Conservation (phyloP, 1,284 basidiomycete species). For the Trametes hirsuta region DNA sequence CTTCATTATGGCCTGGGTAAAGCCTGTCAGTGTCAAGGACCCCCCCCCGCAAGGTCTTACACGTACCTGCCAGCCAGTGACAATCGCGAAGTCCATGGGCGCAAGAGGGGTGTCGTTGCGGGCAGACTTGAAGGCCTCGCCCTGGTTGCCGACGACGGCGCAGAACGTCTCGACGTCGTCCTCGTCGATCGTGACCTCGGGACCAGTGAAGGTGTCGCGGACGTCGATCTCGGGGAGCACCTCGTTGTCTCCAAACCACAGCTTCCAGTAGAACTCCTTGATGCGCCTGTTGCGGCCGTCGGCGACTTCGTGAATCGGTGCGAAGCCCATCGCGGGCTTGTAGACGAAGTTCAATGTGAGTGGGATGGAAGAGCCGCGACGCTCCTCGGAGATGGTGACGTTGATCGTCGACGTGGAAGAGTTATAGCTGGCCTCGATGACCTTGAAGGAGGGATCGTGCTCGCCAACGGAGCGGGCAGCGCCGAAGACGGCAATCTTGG, state of each 20-base stretch:
- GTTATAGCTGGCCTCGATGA: slow-evolving; percentile 76
- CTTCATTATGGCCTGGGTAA: slow-evolving; percentile 87
- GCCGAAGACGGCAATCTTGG: slow-evolving; percentile 71
- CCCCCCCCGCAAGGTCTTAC: neutral
- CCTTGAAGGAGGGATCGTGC: slow-evolving; percentile 82
- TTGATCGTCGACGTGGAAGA: slow-evolving; percentile 62
- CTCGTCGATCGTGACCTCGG: slow-evolving; percentile 80
- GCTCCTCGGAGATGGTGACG: slow-evolving; percentile 86
- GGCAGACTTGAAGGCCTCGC: slow-evolving; percentile 85
- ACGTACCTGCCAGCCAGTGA: slow-evolving; percentile 94
- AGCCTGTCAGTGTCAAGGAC: slow-evolving; percentile 14
- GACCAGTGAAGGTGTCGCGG: slow-evolving; percentile 80
- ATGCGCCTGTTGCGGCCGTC: slow-evolving; percentile 88
- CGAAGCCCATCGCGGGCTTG: slow-evolving; percentile 86
- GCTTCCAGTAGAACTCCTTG: slow-evolving; percentile 96
- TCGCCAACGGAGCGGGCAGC: slow-evolving; percentile 80
- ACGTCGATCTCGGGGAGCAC: slow-evolving; percentile 76
- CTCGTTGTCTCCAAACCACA: slow-evolving; percentile 92
- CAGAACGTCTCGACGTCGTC: slow-evolving; percentile 88
- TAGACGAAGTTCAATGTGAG: slow-evolving; percentile 86
- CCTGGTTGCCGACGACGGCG: slow-evolving; percentile 91
- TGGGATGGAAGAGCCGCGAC: slow-evolving; percentile 77
- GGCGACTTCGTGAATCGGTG: slow-evolving; percentile 92
- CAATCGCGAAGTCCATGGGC: slow-evolving; percentile 99
- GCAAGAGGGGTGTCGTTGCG: slow-evolving; percentile 76